phyloP scores from a whole-genome alignment of 2,329 filamentous ascomycete genomes.

The Myriosclerotinia duriaeana region DNA sequence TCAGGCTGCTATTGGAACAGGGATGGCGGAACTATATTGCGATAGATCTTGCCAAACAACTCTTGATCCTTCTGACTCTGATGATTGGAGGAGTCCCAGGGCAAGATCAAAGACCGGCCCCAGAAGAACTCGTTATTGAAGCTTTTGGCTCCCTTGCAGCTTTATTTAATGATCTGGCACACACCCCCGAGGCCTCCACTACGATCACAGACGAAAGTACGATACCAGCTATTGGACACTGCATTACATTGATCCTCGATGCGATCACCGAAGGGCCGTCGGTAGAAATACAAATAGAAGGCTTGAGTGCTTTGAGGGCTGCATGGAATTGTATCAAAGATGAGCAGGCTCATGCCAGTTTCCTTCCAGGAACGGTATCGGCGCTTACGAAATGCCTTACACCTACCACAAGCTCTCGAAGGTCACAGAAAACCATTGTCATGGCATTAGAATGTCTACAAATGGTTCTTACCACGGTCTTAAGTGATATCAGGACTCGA shows the following conservation, averaged over 20 bases:
- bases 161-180: slow-evolving; percentile 60
- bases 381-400: slow-evolving; percentile 69
- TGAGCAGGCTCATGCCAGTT: slow-evolving; percentile 73
- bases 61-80: slow-evolving; percentile 81
- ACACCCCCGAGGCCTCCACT: slow-evolving; percentile 50
- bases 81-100: slow-evolving; percentile 72
- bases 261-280: slow-evolving; percentile 64
- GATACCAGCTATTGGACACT: slow-evolving; percentile 78
- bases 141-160: slow-evolving; percentile 68
- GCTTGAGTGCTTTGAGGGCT: slow-evolving; percentile 62
- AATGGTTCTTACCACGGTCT: slow-evolving; percentile 52
- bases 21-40: slow-evolving; percentile 77
- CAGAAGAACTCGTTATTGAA: slow-evolving; percentile 74
- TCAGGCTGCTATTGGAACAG: slow-evolving; percentile 69
- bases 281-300: slow-evolving; percentile 67
- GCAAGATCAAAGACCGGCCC: slow-evolving; percentile 49
- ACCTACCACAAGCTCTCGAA: slow-evolving; percentile 62
- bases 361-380: slow-evolving; percentile 86
- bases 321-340: slow-evolving; percentile 67
- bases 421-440: slow-evolving; percentile 63
- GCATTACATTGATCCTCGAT: slow-evolving; percentile 77
- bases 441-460: slow-evolving; percentile 59
- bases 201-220: slow-evolving; percentile 57
- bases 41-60: slow-evolving; percentile 73
- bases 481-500: slow-evolving; percentile 58